phyloP scores from a whole-genome alignment of 164 flowering plant species.

The Vitis labrusca region DNA sequence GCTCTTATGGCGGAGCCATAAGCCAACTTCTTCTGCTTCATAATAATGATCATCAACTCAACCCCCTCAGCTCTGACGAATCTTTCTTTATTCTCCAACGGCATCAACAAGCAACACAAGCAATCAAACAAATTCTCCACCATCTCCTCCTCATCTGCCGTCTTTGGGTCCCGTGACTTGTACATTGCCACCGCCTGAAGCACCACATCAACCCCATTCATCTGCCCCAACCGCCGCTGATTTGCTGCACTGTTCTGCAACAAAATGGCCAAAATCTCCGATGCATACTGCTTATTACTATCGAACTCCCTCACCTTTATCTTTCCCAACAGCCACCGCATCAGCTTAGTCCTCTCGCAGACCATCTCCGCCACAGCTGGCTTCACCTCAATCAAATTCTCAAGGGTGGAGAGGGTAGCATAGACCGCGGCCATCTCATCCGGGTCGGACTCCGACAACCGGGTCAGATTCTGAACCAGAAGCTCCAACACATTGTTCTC shows the following conservation, averaged over 20 bases:
- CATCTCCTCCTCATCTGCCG: conserved; percentile 93
- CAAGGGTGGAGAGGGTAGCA: conserved; percentile 69
- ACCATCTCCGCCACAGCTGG: conserved; percentile 89
- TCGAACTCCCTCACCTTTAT: conserved; percentile 88
- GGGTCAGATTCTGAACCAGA: conserved; percentile 65
- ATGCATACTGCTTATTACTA: conserved; percentile 92
- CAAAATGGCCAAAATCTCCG: conserved; percentile 89
- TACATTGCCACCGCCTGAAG: conserved; percentile 92
- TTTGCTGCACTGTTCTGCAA: conserved; percentile 83
- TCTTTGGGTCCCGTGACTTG: conserved; percentile 89
- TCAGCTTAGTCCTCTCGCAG: conserved; percentile 83
- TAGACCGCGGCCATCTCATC: conserved; percentile 78
- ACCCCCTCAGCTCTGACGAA: conserved; percentile 95
- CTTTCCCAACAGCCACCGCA: conserved; percentile 78
- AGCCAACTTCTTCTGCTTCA: conserved; percentile 96
- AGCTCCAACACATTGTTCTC: conserved; percentile 82
- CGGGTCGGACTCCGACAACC: conserved; percentile 66
- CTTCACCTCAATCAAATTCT: conserved; percentile 89
- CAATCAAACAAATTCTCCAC: conserved; percentile 94
- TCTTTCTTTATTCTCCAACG: conserved; percentile 96
- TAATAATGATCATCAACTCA: conserved; percentile 97
- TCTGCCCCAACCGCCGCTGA: conserved; percentile 87
- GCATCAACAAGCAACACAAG: conserved; percentile 97
- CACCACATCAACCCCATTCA: conserved; percentile 94
- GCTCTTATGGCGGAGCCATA: conserved; percentile 94